Evolutionary conservation across 305 asterid species (phyloP).

Genomic region (Andrographis paniculata): DNA sequence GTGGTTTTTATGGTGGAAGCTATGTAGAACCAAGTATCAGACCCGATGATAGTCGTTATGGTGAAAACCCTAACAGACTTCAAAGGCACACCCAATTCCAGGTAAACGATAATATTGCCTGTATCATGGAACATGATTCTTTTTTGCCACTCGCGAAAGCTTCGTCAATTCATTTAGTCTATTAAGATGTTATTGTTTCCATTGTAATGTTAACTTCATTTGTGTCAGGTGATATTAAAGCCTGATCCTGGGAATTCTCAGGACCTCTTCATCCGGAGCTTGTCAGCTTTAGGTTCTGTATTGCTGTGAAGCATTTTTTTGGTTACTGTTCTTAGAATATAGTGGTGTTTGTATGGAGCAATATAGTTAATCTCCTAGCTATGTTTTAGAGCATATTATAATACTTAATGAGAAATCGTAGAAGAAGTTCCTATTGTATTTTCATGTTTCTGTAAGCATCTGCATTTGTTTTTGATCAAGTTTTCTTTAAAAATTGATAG

Average conservation of each 20-base stretch:
- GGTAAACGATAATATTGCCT: slow-evolving; percentile 33
- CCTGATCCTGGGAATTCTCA: slow-evolving; percentile 99
- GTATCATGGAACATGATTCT: slow-evolving; percentile 12
- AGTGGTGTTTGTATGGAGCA: slow-evolving; percentile 11
- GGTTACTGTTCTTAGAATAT: slow-evolving; percentile 9
- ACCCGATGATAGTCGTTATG: slow-evolving; percentile 97
- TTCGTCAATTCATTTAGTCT: slow-evolving; percentile 12
- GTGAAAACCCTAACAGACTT: slow-evolving; percentile 98
- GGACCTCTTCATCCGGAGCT: slow-evolving; percentile 88
- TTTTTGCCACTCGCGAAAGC: slow-evolving; percentile 9
- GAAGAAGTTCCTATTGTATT: not conserved
- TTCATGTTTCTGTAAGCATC: slow-evolving; percentile 7
- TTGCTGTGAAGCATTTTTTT: slow-evolving; percentile 12
- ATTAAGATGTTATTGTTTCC: slow-evolving; percentile 22
- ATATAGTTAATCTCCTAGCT: slow-evolving; percentile 7
- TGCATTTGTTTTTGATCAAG: slow-evolving; percentile 3
- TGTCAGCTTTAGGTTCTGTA: slow-evolving; percentile 78
- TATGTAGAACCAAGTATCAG: slow-evolving; percentile 95
- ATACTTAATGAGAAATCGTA: too few relatives aligned
- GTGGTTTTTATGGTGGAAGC: slow-evolving; percentile 49
- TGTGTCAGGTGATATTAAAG: slow-evolving; percentile 84
- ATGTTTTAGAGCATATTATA: too few relatives aligned
- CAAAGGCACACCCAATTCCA: slow-evolving; percentile 96
- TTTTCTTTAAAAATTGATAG: slow-evolving; percentile 31
- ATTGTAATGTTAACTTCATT: slow-evolving; percentile 23